Conservation (phyloP, 805 yeast genomes). For the Saturnispora saitoi region DNA sequence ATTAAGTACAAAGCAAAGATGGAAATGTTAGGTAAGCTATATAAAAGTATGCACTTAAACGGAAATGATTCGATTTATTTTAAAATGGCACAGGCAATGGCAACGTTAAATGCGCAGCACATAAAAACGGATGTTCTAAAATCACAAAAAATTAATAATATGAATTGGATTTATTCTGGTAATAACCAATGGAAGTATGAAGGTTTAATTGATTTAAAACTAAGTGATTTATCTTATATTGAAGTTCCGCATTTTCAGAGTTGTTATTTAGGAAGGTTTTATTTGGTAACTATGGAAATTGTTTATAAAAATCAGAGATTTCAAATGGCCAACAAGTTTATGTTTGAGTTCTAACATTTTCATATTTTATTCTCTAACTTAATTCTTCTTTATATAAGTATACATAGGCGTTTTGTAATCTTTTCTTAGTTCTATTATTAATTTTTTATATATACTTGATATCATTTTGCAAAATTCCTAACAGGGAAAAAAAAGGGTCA, state of each 20-base stretch:
- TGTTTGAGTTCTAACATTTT: conserved; percentile 1
- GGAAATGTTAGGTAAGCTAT: background rate
- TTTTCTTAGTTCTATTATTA: background rate
- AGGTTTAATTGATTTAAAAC: background rate
- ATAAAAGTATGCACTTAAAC: background rate
- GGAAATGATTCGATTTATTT: background rate
- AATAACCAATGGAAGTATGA: background rate
- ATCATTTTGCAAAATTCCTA: too few species aligned
- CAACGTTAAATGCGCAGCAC: conserved; percentile 1
- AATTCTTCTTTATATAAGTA: too few species aligned
- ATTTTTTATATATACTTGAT: too few species aligned
- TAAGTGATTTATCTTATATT: background rate
- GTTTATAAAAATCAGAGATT: background rate
- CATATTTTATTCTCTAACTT: background rate
- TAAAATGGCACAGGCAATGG: background rate
- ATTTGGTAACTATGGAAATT: conserved; percentile 8
- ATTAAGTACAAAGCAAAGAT: background rate
- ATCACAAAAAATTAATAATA: background rate
- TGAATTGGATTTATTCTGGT: background rate
- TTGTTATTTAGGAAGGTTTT: conserved; percentile 12
- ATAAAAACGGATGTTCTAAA: background rate
- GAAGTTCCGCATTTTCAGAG: conserved; percentile 9
- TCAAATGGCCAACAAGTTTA: background rate
- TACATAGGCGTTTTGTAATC: too few species aligned
- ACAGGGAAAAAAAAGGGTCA: too few species aligned